Percentiles rank a stretch among this genome's conserved stretches.
These are phyloP conservation scores for Vicia villosa DNA, from an alignment of 306 rosid species.

Conservation along the genomic window DNA sequence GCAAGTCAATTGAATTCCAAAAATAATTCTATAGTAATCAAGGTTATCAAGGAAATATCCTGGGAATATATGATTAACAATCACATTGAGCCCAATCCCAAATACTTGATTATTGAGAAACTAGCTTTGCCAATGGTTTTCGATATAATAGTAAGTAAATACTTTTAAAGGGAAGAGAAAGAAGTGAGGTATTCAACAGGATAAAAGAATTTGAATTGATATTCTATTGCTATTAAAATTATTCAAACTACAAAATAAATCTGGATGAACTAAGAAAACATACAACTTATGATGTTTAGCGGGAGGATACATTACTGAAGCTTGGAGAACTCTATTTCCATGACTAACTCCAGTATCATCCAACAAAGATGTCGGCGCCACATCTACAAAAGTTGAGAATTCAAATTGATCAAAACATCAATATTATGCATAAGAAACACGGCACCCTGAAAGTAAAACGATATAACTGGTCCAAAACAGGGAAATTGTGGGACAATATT, in stretches of 20 bases:
- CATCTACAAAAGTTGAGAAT: slow-evolving; percentile 50
- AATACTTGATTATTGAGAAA: slow-evolving; percentile 10
- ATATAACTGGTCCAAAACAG: too few species aligned
- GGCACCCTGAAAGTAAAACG: slow-evolving; percentile 13
- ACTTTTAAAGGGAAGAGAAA: not conserved
- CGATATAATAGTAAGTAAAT: not conserved
- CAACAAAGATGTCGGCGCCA: slow-evolving; percentile 40
- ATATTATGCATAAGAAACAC: slow-evolving; percentile 10
- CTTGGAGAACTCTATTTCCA: slow-evolving; percentile 54
- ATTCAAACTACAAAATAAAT: slow-evolving; percentile 14
- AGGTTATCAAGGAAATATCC: not conserved
- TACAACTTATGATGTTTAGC: slow-evolving; percentile 86
- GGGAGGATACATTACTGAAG: slow-evolving; percentile 65
- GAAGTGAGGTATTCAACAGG: not conserved
- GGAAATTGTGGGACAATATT: too few species aligned
- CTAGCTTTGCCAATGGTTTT: slow-evolving; percentile 12
- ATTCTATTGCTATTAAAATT: not conserved
- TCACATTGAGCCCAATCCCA: slow-evolving; percentile 22
- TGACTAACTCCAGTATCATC: slow-evolving; percentile 55
- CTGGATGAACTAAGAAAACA: slow-evolving; percentile 51
- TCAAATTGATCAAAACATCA: slow-evolving; percentile 28
- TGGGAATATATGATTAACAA: not conserved
- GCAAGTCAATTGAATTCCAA: too few species aligned
- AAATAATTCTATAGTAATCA: too few species aligned
- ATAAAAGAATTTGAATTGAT: slow-evolving; percentile 6